A percentile compares a stretch with the other conserved stretches of the same genome.
Evolutionary conservation across 768 basidiomycete species (phyloP).

Genomic region (Kwoniella newhampshirensis): DNA sequence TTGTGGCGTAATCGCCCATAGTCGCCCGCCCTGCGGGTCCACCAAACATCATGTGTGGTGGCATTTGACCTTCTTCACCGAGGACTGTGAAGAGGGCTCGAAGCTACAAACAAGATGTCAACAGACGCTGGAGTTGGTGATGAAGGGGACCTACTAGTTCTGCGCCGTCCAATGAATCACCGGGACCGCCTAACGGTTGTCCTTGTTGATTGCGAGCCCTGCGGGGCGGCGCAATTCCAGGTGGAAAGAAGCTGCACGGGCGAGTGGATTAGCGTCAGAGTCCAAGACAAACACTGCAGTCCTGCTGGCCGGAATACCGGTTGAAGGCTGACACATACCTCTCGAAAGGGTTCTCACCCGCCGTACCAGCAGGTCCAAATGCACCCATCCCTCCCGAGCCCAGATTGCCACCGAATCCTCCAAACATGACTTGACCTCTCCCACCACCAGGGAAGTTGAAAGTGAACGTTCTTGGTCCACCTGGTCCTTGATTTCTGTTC

Average conservation of each 20-base stretch:
- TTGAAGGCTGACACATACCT: conserved; percentile 20
- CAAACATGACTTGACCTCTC: conserved; percentile 36
- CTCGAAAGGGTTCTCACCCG: conserved; percentile 19
- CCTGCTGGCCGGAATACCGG: too few species aligned
- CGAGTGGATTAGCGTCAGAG: background rate
- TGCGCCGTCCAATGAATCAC: conserved; percentile 20
- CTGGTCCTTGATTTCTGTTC: conserved; percentile 1
- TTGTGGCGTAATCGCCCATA: conserved; percentile 90
- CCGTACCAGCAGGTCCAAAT: conserved; percentile 18
- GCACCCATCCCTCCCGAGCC: conserved; percentile 20
- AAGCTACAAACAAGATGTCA: conserved; percentile 21
- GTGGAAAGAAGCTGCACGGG: conserved; percentile 22
- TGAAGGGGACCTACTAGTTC: conserved; percentile 11
- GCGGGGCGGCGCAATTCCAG: conserved; percentile 10
- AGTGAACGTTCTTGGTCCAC: conserved; percentile 27
- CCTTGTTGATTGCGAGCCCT: conserved; percentile 1
- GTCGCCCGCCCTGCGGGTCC: conserved; percentile 46
- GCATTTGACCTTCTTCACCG: conserved; percentile 24
- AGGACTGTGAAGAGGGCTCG: conserved; percentile 33
- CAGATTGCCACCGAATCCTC: conserved; percentile 18
- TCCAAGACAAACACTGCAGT: too few species aligned
- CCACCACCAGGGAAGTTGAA: conserved; percentile 45
- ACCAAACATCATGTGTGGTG: conserved; percentile 20
- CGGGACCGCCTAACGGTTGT: conserved; percentile 11
- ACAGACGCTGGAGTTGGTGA: background rate